phyloP scores from a whole-genome alignment of 495 filamentous ascomycete species.

The Alectoria sarmentosa region DNA sequence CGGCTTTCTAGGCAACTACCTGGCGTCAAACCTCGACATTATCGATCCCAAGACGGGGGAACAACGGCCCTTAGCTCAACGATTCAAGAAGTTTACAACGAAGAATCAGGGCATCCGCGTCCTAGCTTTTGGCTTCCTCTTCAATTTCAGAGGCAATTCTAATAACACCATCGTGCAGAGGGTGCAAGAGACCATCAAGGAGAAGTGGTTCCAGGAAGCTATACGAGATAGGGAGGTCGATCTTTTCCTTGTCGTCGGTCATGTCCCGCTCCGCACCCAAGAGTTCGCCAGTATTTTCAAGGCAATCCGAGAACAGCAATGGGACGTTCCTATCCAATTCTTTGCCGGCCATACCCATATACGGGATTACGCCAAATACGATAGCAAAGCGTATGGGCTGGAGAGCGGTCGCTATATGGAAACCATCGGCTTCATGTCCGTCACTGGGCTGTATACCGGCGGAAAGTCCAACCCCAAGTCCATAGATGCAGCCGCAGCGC shows the following conservation, averaged over 20 bases:
- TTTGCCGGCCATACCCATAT: conserved; percentile 92
- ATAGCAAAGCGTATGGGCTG: conserved; percentile 70
- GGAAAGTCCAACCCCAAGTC: conserved; percentile 23
- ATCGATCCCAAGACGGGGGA: conserved; percentile 60
- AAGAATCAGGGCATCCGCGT: conserved; percentile 79
- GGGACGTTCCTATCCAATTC: conserved; percentile 82
- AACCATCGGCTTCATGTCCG: conserved; percentile 93
- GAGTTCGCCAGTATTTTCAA: conserved; percentile 73
- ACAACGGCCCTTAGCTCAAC: conserved; percentile 66
- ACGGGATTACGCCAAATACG: conserved; percentile 75
- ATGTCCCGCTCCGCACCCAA: conserved; percentile 70
- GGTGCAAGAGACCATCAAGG: conserved; percentile 69
- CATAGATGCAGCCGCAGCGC: conserved; percentile 26
- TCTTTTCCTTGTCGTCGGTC: conserved; percentile 79
- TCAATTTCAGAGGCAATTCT: conserved; percentile 81
- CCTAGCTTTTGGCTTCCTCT: conserved; percentile 86
- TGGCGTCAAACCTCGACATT: conserved; percentile 92
- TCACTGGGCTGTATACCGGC: conserved; percentile 55
- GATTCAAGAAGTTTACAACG: conserved; percentile 83
- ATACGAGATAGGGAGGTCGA: conserved; percentile 75
- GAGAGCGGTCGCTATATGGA: conserved; percentile 96
- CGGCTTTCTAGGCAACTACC: conserved; percentile 65
- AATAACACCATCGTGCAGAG: conserved; percentile 82
- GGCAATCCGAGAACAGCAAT: conserved; percentile 68
- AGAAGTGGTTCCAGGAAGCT: conserved; percentile 83